Base-by-base conservation (phyloP, 495 filamentous ascomycete species). In the Jackrogersella multiformis region DNA sequence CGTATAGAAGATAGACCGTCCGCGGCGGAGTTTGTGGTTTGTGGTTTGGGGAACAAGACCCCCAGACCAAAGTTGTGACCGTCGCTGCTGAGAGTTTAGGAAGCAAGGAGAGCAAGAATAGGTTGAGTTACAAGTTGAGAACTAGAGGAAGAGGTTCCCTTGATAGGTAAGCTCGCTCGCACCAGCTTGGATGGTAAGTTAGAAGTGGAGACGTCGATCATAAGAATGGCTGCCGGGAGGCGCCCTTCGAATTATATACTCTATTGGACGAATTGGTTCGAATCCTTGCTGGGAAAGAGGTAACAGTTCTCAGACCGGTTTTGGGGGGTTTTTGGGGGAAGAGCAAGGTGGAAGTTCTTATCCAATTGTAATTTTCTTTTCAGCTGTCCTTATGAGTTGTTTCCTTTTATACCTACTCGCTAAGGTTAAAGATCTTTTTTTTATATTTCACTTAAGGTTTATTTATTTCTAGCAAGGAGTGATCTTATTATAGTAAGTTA, bases 191-290 rank as follows among this genome's bases (percentile, higher is more conserved):
- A 65, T 24, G 56, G 57, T 42, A 61, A 60, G 49, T 42, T 52
- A 67, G 59, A 52, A 59, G 72, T 74, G 72, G 72, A 70, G 69
- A 73, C 66, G 72, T 73, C 66, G 72, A 74, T 73, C 69, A 63
- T 61, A 49, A 59, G 35, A 56, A 49, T 62, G 55, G 60, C 55
- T 60, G 60, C 60, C 72, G 72, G 64, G 69, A 74, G 64, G 72
- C 72, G 72, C 61, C 63, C 57, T 57, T 70, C 36, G 66, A 73
- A 68, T 67, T 67, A 64, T 68, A 74, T 74, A 72, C 66, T 68
- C 61, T 70, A 54, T 60, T 64, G 59, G 66, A 60, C 38, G 54
- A 51, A 51, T 69, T 51, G 44, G 34, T 12, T n/a, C 5, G 44
- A 63, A 74, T 54, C 65, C 68, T 67, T 66, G 65, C 45, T 54